Evolutionary conservation across 2,329 filamentous ascomycete species (phyloP).

Genomic region (Aaosphaeria pasadenensis): DNA sequence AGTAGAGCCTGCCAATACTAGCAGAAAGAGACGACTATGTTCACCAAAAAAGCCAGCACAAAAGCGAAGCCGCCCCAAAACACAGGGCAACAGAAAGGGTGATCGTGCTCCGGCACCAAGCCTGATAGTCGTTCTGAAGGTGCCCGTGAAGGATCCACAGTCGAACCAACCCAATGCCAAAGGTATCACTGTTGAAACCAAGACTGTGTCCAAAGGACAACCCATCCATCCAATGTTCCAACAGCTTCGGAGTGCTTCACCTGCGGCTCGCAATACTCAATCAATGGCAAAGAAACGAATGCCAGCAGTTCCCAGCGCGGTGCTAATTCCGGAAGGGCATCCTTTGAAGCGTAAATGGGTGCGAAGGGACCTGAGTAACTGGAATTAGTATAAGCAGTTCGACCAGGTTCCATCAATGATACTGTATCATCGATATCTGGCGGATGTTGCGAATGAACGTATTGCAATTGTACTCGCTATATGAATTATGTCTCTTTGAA

Average conservation of each 20-base stretch:
- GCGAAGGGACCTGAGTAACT: not conserved
- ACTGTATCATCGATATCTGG: not conserved
- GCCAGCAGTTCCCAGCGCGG: not conserved
- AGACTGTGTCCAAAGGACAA: too few relatives aligned
- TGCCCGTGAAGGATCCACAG: too few relatives aligned
- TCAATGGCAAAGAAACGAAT: not conserved
- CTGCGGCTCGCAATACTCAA: too few relatives aligned
- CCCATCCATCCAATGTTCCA: too few relatives aligned
- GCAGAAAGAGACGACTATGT: constrained; percentile 7
- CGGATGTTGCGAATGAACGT: not conserved
- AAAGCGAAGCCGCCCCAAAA: constrained; percentile 6
- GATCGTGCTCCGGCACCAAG: not conserved
- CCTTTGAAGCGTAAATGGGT: not conserved
- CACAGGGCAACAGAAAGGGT: not conserved
- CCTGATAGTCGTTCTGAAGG: too few relatives aligned
- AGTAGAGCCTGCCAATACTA: constrained; percentile 4
- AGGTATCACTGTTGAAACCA: too few relatives aligned
- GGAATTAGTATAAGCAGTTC: not conserved
- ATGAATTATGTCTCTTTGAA: constrained; percentile 54
- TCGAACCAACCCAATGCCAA: too few relatives aligned
- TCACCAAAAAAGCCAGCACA: constrained; percentile 1
- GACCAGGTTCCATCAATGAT: not conserved
- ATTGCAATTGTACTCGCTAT: not conserved
- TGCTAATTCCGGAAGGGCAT: not conserved
- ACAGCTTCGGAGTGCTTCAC: too few relatives aligned